phyloP scores from a whole-genome alignment of 2,329 filamentous ascomycete species.

The Apiospora saccharicola region DNA sequence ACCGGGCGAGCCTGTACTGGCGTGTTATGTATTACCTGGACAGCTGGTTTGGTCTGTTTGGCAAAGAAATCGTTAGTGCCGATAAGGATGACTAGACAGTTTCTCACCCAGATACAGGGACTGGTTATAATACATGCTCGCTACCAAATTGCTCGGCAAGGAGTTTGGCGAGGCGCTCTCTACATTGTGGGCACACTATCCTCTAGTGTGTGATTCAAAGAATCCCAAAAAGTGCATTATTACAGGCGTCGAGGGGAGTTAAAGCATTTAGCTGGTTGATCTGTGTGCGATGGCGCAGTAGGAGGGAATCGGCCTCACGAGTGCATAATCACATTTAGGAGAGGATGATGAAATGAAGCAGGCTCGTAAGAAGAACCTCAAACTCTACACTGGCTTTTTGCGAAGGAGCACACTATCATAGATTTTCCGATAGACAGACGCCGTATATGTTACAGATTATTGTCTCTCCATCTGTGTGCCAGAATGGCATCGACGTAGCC shows the following conservation, averaged over 20 bases:
- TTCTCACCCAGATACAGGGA: background rate
- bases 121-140: background rate
- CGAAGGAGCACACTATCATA: background rate
- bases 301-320: background rate
- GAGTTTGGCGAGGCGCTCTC: background rate
- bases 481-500: background rate
- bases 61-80: conserved; percentile 62
- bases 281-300: background rate
- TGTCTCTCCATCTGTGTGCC: background rate
- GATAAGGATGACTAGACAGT: conserved; percentile 63
- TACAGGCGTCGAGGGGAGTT: conserved; percentile 15
- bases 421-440: background rate
- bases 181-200: background rate
- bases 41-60: conserved; percentile 64
- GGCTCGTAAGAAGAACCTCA: background rate
- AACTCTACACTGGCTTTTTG: background rate
- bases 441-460: background rate
- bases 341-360: conserved; percentile 10
- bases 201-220: background rate
- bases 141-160: background rate
- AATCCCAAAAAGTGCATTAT: conserved; percentile 5
- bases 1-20: conserved; percentile 71
- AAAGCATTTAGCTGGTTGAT: conserved; percentile 13
- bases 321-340: background rate
- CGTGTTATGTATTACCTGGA: conserved; percentile 71